Base-by-base conservation (phyloP, 1,139 yeast species). In the Spencermartinsiella ligniputridi region DNA sequence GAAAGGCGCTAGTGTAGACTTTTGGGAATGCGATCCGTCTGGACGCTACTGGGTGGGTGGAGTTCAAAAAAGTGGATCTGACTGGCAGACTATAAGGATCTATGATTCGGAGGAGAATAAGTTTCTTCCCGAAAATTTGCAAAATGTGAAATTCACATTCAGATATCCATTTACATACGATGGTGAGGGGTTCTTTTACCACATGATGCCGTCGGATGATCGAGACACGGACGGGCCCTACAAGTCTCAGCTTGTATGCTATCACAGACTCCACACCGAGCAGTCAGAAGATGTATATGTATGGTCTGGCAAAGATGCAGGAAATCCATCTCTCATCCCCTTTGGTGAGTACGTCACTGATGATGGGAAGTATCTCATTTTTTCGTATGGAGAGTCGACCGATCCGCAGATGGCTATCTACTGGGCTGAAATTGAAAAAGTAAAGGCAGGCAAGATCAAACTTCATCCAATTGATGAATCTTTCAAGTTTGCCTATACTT, bases 11-110 rank as follows among this genome's bases (percentile, higher is more conserved):
- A 36, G 40, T 19, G 44, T 41, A 13, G 44, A 41, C 36, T 41
- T 41, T 27, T 41, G 44, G 44, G 36, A 24, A 18, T 41, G 44
- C 13, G 44, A 41, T 19, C 44, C 44, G 4, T 1, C 40, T 4
- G 44, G 44, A 12, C 33, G 40, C 11, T 41, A 35, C 36, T 41
- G 44, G 44, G 44, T 41, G 3, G 44, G 40, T 2, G 44, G 44
- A 9, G 39, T 41, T 9, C 44, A 41, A 29, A 24, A n/a, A 15
- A 36, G 27, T n/a, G 44, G 44, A n/a, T 41, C 44, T n/a, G 44
- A 41, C 30, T 41, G 44, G 44, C 40, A 35, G 12, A 30, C 39
- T 9, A 21, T 27, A 9, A 6, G 44, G 27, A 41, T 41, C 2
- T 41, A 16, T 19, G 44, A 41, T 15, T 18, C 40, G 3, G 40